Base-by-base conservation (phyloP, 2,329 filamentous ascomycete genomes). In the Aspergillus melleus region DNA sequence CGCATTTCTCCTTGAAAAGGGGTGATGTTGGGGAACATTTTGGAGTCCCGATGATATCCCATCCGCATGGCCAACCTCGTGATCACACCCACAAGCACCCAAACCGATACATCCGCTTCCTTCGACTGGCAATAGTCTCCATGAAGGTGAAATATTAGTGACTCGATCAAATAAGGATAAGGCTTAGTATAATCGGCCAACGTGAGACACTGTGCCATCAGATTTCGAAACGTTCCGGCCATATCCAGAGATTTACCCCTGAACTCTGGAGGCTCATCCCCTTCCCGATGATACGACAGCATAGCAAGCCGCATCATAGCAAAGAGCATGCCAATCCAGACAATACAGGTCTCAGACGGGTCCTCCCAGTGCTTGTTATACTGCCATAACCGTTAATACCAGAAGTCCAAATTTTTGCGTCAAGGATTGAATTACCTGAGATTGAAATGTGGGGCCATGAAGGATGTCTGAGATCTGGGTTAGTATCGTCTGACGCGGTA, bases 391-490 rank as follows among this genome's bases (percentile, higher is more conserved):
- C 29, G 46, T 54, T 29, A 52, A 19, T 24, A 51, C 64, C 49
- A 67, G 60, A 20, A 52, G 36, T 19, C 49, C 16, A 2, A 44
- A 32, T n/a, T n/a, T 26, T 16, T 11, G 16, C 8, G 51, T 16
- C 2, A 49, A 10, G 24, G 29, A 9, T 46, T 16, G 22, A 49
- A 29, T 70, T 72, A 91, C 80, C 74, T 90, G 85, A 68, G 89
- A 86, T 70, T 94, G 88, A 69, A 97, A 97, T 0, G 91, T 93
- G 11, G 92, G 93, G 0, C 88, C 88, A 70, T 96, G 91, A 54
- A 95, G 85, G 64, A 95, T 87, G 71, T 86, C 88, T 72, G 42
- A 20, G n/a, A 49, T 10, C 3, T 6, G 19, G 10, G 39, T 66
- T 56, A 66, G 59, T 30, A n/a, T 52, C 49, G 6, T 39, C 20